These are phyloP conservation scores for Baorangia bicolor DNA, from an alignment of 768 basidiomycete species.

Conservation along the genomic window DNA sequence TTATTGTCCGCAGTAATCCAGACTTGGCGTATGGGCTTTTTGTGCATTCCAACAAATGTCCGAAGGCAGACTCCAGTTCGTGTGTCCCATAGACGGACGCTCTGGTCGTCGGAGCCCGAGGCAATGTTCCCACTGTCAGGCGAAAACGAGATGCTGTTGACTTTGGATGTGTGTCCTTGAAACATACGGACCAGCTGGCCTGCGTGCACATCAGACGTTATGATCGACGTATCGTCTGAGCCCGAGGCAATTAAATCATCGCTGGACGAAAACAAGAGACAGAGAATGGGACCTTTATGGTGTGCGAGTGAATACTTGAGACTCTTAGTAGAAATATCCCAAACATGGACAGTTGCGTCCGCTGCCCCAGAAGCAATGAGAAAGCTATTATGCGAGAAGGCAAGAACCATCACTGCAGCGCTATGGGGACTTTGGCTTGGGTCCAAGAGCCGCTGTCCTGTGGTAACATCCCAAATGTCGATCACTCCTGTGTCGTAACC, in stretches of 20 bases:
- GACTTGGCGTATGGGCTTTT: conserved; percentile 15
- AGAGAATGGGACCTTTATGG: conserved; percentile 16
- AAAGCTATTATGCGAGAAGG: conserved; percentile 9
- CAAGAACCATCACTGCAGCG: conserved; percentile 7
- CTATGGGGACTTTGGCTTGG: neutral
- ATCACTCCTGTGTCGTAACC: conserved; percentile 13
- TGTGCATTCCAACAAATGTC: conserved; percentile 12
- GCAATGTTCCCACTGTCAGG: conserved; percentile 15
- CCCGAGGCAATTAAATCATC: conserved; percentile 14
- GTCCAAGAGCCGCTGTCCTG: conserved; percentile 13
- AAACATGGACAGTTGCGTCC: conserved; percentile 14
- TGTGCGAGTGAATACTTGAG: conserved; percentile 7
- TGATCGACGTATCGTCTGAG: conserved; percentile 13
- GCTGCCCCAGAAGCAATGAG: conserved; percentile 16
- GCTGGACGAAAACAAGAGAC: conserved; percentile 22
- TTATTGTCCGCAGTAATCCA: conserved; percentile 18
- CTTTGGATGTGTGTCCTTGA: conserved; percentile 15
- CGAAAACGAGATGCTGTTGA: conserved; percentile 24
- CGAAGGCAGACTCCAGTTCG: conserved; percentile 18
- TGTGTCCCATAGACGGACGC: conserved; percentile 26
- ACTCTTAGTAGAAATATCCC: conserved; percentile 11
- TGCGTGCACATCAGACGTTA: conserved; percentile 10
- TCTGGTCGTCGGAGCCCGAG: conserved; percentile 23
- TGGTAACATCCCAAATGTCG: conserved; percentile 19
- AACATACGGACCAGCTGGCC: conserved; percentile 11